Base-by-base conservation (phyloP, 2,329 filamentous ascomycete genomes). In the Hymenoscyphus occultus region DNA sequence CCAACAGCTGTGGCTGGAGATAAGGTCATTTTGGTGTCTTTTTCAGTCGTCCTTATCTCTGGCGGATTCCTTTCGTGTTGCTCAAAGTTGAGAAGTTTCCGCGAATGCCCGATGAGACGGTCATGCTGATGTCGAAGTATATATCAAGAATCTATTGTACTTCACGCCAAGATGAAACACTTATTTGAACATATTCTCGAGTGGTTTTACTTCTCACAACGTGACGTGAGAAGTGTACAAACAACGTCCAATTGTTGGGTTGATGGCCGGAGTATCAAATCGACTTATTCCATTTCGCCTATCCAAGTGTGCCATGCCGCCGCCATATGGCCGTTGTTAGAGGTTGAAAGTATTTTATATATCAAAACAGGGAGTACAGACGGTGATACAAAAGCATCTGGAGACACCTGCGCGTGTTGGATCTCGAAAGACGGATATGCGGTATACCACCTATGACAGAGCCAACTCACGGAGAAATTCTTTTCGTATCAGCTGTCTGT, bases 401-500 rank as follows among this genome's bases (percentile, higher is more conserved):
- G 45, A 51, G 45, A 51, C 22, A 22, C 45, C 22, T 28, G n/a
- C 45, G 12, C 45, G 12, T 22, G 45, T n/a, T 51, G 45, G 5
- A 51, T 51, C 19, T 48, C 19, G 45, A 19, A 22, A 19, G 45
- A 19, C n/a, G 19, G 10, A 19, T 51, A n/a, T n/a, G 45, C 22
- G 45, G 35, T 35, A 7, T 10, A 35, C 35, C 6, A 35, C 35
- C 35, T 35, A 35, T 35, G 35, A 35, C 35, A 35, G 35, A 6
- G 35, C 35, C 35, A 35, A 35, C 9, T 10, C 9, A 35, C 35
- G 35, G 35, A 35, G 35, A 35, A 51, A 28, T 51, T 2, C 6
- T 51, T n/a, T 51, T n/a, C 19, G n/a, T 22, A 28, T 51, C 45
- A 28, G 45, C 45, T 51, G 45, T 51, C 45, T 51, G n/a, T 51